Evolutionary conservation across 768 basidiomycete species (phyloP).

Genomic region (Leccinum boreale): DNA sequence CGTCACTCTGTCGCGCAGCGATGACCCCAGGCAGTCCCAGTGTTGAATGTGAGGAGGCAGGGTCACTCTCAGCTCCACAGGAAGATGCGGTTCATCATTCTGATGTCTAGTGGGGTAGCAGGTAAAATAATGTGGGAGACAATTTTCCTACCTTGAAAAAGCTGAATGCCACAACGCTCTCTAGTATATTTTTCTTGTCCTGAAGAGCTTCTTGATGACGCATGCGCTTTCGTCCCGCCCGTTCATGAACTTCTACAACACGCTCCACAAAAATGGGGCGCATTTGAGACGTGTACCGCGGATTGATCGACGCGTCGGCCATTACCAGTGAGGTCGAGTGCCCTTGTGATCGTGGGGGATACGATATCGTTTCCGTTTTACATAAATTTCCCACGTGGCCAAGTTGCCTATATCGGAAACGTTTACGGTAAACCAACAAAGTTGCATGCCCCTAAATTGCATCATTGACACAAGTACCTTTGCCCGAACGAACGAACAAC

Average conservation of each 20-base stretch:
- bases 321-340: neutral
- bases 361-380: too few species aligned
- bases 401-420: too few species aligned
- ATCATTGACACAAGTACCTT: too few species aligned
- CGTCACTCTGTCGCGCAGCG: too few species aligned
- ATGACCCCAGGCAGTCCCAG: too few species aligned
- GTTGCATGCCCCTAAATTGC: too few species aligned
- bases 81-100: neutral
- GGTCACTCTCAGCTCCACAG: neutral
- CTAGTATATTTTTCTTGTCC: neutral
- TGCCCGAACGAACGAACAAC: too few species aligned
- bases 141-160: neutral
- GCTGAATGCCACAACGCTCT: neutral
- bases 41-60: too few species aligned
- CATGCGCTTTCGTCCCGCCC: neutral
- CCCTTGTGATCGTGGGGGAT: too few species aligned
- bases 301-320: neutral
- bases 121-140: neutral
- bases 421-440: too few species aligned
- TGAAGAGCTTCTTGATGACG: neutral
- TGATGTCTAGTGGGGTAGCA: neutral
- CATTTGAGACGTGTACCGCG: neutral
- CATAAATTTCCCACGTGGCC: too few species aligned
- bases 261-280: neutral
- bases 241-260: neutral